Evolutionary conservation across 139 green algal genomes (phyloP).

Genomic region (Micromonas pusilla): DNA sequence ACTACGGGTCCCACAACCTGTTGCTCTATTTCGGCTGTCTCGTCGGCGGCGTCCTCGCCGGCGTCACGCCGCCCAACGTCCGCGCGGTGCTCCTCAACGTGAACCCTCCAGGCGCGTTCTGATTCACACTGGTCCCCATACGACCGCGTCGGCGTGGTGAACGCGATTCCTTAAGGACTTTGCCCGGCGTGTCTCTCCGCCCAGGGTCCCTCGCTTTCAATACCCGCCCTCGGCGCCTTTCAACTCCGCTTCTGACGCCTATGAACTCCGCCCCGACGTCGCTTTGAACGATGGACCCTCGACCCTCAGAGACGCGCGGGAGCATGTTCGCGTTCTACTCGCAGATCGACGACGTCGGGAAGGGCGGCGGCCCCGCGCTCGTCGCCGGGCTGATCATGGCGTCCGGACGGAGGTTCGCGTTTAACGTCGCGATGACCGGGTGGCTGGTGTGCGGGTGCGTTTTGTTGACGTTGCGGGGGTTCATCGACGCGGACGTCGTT

Average conservation of each 20-base stretch:
- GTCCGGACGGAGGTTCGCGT: not conserved
- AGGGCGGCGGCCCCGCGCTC: slow-evolving; percentile 6
- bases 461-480: not conserved
- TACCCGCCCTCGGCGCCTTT: too few relatives aligned
- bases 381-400: slow-evolving; percentile 5
- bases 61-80: slow-evolving; percentile 13
- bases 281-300: too few relatives aligned
- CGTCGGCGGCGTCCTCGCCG: not conserved
- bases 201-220: too few relatives aligned
- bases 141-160: too few relatives aligned
- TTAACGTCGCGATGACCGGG: slow-evolving; percentile 10
- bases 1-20: not conserved
- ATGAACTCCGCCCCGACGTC: too few relatives aligned
- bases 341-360: slow-evolving; percentile 17
- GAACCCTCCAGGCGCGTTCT: too few relatives aligned
- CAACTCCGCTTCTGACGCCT: too few relatives aligned
- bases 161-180: too few relatives aligned
- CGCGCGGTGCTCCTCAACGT: slow-evolving; percentile 18
- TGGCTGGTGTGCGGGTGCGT: slow-evolving; percentile 2
- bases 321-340: slow-evolving; percentile 16
- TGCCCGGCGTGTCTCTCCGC: too few relatives aligned
- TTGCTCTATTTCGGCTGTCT: not conserved
- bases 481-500: not conserved
- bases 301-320: slow-evolving; percentile 4
- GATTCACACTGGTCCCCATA: too few relatives aligned